Evolutionary conservation across 2,329 filamentous ascomycete species (phyloP).

Genomic region (Mycogone perniciosa): DNA sequence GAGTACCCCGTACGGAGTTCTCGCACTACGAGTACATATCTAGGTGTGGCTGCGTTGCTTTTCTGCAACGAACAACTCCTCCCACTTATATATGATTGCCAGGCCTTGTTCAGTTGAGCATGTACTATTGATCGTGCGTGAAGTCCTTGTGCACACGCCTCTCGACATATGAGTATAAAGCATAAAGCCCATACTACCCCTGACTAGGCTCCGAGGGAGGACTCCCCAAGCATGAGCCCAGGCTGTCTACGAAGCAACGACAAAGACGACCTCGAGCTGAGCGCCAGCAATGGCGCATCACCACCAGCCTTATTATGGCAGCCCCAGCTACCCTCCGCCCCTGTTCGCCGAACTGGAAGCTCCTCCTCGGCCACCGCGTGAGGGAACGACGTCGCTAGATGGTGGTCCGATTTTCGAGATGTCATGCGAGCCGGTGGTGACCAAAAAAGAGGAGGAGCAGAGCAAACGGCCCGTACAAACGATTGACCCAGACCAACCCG

Average conservation of each 20-base stretch:
- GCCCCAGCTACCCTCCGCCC: conserved; percentile 17
- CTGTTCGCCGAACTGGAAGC: conserved; percentile 27
- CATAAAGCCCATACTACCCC: no score
- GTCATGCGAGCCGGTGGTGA: conserved; percentile 22
- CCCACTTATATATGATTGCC: no score
- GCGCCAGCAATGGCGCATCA: conserved; percentile 14
- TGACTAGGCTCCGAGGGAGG: no score
- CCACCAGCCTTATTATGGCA: conserved; percentile 6
- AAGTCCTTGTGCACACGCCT: no score
- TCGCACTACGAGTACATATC: neutral
- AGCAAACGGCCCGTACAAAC: conserved; percentile 3
- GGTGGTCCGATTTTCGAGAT: conserved; percentile 27
- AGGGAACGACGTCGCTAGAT: conserved; percentile 16
- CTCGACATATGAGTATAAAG: no score
- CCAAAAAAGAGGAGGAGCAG: conserved; percentile 7
- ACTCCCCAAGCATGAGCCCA: no score
- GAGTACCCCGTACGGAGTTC: neutral
- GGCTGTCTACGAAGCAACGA: no score
- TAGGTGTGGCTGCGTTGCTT: neutral
- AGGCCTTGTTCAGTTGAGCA: no score
- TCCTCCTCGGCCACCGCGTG: conserved; percentile 9
- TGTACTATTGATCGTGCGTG: no score
- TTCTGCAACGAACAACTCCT: neutral
- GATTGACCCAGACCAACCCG: conserved; percentile 4
- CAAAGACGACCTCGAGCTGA: neutral